These are phyloP conservation scores for Heliosperma pusillum DNA, from an alignment of 148 eudicot species.

Conservation along the genomic window DNA sequence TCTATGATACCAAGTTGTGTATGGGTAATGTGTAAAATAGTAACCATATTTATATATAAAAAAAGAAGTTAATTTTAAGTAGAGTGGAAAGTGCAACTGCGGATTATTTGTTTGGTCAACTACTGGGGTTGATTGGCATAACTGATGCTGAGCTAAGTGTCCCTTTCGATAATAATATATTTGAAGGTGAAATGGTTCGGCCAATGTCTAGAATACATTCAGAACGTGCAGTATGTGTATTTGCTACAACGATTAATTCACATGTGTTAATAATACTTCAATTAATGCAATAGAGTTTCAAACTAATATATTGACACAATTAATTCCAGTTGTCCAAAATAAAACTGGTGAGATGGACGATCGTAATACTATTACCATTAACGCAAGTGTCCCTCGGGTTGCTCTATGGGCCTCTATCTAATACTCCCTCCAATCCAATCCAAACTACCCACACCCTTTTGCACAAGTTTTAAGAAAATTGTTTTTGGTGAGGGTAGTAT, in stretches of 20 bases:
- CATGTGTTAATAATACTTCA: neutral
- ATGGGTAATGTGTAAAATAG: neutral
- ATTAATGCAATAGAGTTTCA: neutral
- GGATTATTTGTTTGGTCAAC: neutral
- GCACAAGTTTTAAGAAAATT: too few relatives aligned
- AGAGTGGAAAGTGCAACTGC: neutral
- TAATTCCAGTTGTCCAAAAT: neutral
- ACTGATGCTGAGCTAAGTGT: neutral
- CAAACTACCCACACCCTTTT: too few relatives aligned
- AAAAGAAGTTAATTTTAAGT: neutral
- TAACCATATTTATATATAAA: neutral
- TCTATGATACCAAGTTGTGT: neutral
- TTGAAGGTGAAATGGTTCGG: neutral
- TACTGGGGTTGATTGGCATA: neutral
- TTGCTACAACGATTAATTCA: neutral
- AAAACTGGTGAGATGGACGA: neutral
- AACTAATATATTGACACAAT: neutral
- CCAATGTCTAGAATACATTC: neutral
- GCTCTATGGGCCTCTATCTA: neutral
- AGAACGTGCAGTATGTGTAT: neutral
- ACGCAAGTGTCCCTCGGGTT: neutral
- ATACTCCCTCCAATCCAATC: too few relatives aligned
- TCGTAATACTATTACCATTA: neutral
- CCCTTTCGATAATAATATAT: neutral
- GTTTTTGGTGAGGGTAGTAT: too few relatives aligned